These are phyloP conservation scores for Favolaschia claudopus DNA, from an alignment of 768 basidiomycete genomes.

Conservation along the genomic window DNA sequence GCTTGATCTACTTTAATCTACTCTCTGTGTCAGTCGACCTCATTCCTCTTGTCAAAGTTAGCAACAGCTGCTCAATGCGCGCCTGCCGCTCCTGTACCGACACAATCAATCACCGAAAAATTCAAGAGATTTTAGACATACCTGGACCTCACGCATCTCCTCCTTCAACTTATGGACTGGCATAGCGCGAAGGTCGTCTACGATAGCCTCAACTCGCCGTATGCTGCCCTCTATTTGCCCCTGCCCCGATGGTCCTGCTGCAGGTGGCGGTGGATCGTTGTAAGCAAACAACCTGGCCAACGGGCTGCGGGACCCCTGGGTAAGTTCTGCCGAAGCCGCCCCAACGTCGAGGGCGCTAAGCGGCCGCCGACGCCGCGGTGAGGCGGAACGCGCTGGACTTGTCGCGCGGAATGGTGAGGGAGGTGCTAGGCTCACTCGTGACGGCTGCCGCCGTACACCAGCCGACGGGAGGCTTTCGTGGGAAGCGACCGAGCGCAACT, in stretches of 20 bases:
- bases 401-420: conserved; percentile 23
- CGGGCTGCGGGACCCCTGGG: conserved; percentile 49
- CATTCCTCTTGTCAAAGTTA: conserved; percentile 74
- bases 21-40: conserved; percentile 49
- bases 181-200: conserved; percentile 69
- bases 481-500: conserved; percentile 48
- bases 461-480: conserved; percentile 38
- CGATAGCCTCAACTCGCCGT: conserved; percentile 62
- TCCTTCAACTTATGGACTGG: conserved; percentile 74
- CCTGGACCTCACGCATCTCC: conserved; percentile 87
- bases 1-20: too few species aligned
- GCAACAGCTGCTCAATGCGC: conserved; percentile 75
- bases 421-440: conserved; percentile 30
- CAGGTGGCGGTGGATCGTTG: conserved; percentile 22
- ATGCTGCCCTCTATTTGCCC: conserved; percentile 54
- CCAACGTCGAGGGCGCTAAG: conserved; percentile 26
- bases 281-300: conserved; percentile 56
- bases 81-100: conserved; percentile 70
- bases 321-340: conserved; percentile 28
- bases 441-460: conserved; percentile 25
- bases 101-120: neutral
- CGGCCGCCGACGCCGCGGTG: conserved; percentile 25
- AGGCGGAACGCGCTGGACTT: conserved; percentile 23
- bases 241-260: conserved; percentile 23
- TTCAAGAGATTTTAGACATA: conserved; percentile 37